phyloP scores from a whole-genome alignment of 805 yeast genomes.

The Starmerella davenportii region DNA sequence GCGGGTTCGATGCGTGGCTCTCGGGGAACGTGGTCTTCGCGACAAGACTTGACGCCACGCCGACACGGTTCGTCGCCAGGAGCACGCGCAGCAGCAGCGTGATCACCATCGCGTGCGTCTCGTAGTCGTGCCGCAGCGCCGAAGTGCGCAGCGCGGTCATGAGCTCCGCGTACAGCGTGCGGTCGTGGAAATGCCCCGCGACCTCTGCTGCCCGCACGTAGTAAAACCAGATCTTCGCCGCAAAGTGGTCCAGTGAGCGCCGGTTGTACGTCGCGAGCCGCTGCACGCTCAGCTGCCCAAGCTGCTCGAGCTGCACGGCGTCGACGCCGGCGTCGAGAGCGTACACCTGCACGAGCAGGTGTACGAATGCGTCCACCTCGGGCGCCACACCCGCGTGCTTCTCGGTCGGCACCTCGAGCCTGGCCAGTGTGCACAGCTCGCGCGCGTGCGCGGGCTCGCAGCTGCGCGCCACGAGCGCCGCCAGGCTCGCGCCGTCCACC shows the following conservation, averaged over 20 bases:
- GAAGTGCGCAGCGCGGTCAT: constrained; percentile 69
- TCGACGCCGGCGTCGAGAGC: constrained; percentile 29
- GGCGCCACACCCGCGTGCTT: constrained; percentile 27
- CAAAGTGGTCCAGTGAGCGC: constrained; percentile 67
- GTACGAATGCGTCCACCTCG: constrained; percentile 64
- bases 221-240: constrained; percentile 89
- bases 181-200: constrained; percentile 28
- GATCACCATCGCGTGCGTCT: constrained; percentile 73
- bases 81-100: constrained; percentile 75
- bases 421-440: constrained; percentile 27
- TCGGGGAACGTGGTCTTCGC: constrained; percentile 80
- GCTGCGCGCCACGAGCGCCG: constrained; percentile 34
- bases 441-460: constrained; percentile 29
- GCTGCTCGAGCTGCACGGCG: constrained; percentile 34
- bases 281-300: constrained; percentile 20
- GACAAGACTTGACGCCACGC: constrained; percentile 75
- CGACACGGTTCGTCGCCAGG: constrained; percentile 57
- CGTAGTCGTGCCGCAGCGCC: constrained; percentile 77
- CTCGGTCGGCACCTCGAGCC: constrained; percentile 17
- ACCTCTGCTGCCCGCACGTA: constrained; percentile 62
- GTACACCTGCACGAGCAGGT: constrained; percentile 59
- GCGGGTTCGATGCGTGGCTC: constrained; percentile 55
- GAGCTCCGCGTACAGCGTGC: constrained; percentile 42
- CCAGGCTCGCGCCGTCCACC: constrained; percentile 37
- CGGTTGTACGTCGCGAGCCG: constrained; percentile 42